These are phyloP conservation scores for Talaromyces sp. DNA, from an alignment of 2,329 filamentous ascomycete genomes.

Conservation along the genomic window DNA sequence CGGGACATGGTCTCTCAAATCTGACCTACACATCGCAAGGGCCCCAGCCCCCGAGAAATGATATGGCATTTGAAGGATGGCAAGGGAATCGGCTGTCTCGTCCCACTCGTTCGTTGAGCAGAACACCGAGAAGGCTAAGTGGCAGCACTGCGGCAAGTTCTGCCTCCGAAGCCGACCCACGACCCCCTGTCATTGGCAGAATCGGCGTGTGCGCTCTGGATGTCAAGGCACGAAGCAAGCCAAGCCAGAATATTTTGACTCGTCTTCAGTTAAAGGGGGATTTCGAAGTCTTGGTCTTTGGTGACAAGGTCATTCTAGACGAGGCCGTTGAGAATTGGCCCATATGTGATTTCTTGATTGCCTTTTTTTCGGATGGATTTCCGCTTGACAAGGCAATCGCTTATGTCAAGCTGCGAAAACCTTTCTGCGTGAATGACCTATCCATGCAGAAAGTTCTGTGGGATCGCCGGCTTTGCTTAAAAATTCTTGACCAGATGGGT, in stretches of 20 bases:
- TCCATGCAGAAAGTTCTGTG: slow-evolving; percentile 96
- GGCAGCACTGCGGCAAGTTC: slow-evolving; percentile 77
- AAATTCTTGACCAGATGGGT: slow-evolving; percentile 78
- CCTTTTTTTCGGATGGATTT: slow-evolving; percentile 97
- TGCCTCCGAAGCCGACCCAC: slow-evolving; percentile 57
- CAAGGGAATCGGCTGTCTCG: slow-evolving; percentile 31
- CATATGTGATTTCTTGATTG: slow-evolving; percentile 91
- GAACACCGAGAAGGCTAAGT: slow-evolving; percentile 69
- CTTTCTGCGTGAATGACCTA: slow-evolving; percentile 95
- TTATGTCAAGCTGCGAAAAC: slow-evolving; percentile 86
- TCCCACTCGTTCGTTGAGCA: slow-evolving; percentile 55
- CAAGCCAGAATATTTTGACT: slow-evolving; percentile 92
- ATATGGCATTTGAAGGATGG: slow-evolving; percentile 20
- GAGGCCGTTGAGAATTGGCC: slow-evolving; percentile 97
- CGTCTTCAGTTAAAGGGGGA: slow-evolving; percentile 83
- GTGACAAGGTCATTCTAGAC: slow-evolving; percentile 96
- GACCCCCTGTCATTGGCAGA: slow-evolving; percentile 45
- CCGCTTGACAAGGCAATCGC: slow-evolving; percentile 95
- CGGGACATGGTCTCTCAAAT: slow-evolving; percentile 13
- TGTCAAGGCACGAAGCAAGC: slow-evolving; percentile 92
- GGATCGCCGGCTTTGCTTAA: slow-evolving; percentile 86
- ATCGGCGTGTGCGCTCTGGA: slow-evolving; percentile 96
- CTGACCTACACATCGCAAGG: slow-evolving; percentile 8
- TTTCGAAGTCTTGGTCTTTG: slow-evolving; percentile 96
- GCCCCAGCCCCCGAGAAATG: slow-evolving; percentile 15